Conservation (phyloP, 306 rosid species). For the Alnus glutinosa region DNA sequence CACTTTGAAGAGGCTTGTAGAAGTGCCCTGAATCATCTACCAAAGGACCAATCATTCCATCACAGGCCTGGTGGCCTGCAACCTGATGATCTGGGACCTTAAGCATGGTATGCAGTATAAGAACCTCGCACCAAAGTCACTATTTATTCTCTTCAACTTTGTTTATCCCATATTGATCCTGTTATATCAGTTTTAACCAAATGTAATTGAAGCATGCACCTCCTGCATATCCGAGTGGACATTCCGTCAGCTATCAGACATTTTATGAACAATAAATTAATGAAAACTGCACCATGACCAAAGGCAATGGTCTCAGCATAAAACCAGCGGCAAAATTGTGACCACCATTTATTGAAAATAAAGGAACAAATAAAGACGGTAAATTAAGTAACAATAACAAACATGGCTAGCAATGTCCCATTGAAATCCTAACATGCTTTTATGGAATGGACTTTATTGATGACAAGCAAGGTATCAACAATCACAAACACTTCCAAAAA, state of each 20-base stretch:
- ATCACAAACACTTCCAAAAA: neutral
- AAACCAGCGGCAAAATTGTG: neutral
- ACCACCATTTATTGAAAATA: neutral
- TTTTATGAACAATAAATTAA: neutral
- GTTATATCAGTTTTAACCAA: neutral
- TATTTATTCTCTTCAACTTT: neutral
- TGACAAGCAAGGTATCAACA: neutral
- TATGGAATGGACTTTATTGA: neutral
- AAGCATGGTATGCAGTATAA: conserved; percentile 43
- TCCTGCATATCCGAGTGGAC: neutral
- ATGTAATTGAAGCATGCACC: neutral
- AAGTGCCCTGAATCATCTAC: conserved; percentile 69
- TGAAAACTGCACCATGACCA: neutral
- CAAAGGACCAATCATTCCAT: conserved; percentile 73
- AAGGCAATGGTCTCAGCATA: neutral
- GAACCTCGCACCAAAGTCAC: conserved; percentile 6
- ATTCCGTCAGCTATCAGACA: neutral
- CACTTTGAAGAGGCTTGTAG: conserved; percentile 83
- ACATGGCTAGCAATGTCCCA: neutral
- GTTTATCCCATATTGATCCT: neutral
- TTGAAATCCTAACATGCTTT: neutral
- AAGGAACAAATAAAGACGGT: neutral
- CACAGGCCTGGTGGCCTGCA: conserved; percentile 68
- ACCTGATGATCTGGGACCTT: conserved; percentile 88
- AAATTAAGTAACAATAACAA: neutral